These are phyloP conservation scores for Zea mays DNA, from an alignment of 176 grass and related monocot genomes.

Conservation along the genomic window DNA sequence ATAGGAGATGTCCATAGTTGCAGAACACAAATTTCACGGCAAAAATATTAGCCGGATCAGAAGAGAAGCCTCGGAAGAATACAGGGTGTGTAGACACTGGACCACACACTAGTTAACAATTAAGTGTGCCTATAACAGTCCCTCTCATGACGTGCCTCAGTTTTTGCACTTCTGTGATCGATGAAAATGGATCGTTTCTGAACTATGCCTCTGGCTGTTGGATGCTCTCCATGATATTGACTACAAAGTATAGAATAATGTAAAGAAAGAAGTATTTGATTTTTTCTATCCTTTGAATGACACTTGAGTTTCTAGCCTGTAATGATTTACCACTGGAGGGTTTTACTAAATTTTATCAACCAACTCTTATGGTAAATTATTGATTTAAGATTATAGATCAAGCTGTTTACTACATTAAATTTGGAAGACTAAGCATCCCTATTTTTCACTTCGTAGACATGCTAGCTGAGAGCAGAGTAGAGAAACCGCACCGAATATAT, in stretches of 20 bases:
- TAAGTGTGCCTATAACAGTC: too few species aligned
- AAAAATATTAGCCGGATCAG: too few species aligned
- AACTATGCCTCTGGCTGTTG: background rate
- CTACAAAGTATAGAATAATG: background rate
- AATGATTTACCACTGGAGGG: background rate
- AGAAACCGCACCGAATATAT: constrained; percentile 91
- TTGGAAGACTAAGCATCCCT: background rate
- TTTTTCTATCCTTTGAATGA: background rate
- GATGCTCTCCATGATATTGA: background rate
- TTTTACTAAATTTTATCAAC: background rate
- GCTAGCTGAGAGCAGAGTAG: constrained; percentile 78
- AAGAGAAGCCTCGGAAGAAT: too few species aligned
- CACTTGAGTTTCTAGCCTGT: background rate
- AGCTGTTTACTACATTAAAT: background rate
- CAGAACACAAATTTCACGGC: too few species aligned
- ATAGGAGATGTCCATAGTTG: too few species aligned
- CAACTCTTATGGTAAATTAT: background rate
- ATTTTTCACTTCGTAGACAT: constrained; percentile 48
- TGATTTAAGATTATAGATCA: background rate
- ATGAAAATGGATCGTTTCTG: too few species aligned
- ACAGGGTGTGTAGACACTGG: too few species aligned
- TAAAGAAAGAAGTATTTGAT: background rate
- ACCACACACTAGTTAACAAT: too few species aligned
- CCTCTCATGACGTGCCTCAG: background rate
- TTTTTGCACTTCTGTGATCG: too few species aligned